These are phyloP conservation scores for Epichloe aotearoae DNA, from an alignment of 2,329 filamentous ascomycete genomes.

Conservation along the genomic window DNA sequence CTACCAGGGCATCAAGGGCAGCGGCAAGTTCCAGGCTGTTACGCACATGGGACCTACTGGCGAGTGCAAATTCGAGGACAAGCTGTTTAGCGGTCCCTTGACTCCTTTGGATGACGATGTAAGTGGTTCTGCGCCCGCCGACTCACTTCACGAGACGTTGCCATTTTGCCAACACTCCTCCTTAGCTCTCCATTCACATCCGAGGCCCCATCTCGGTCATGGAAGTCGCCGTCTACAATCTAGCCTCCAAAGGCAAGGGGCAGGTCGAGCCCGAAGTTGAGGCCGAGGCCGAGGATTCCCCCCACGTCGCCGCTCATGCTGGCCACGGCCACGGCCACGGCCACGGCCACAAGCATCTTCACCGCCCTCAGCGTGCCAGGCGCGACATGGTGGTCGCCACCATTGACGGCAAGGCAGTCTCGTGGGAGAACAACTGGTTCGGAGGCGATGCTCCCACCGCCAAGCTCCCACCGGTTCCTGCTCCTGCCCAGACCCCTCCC, in stretches of 20 bases:
- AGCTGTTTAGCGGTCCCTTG: slow-evolving; percentile 45
- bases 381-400: slow-evolving; percentile 41
- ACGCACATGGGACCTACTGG: slow-evolving; percentile 43
- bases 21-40: slow-evolving; percentile 52
- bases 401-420: slow-evolving; percentile 43
- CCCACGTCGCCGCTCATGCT: slow-evolving; percentile 8
- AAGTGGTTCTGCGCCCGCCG: slow-evolving; percentile 17
- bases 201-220: slow-evolving; percentile 56
- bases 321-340: slow-evolving; percentile 28
- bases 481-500: neutral
- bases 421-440: slow-evolving; percentile 45
- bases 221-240: slow-evolving; percentile 56
- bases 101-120: slow-evolving; percentile 61
- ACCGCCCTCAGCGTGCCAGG: slow-evolving; percentile 27
- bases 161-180: slow-evolving; percentile 1
- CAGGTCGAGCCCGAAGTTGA: slow-evolving; percentile 6
- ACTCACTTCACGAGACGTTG: neutral
- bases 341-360: slow-evolving; percentile 36
- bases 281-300: neutral
- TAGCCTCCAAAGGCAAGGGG: slow-evolving; percentile 24
- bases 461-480: slow-evolving; percentile 4
- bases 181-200: slow-evolving; percentile 56
- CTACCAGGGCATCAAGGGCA: slow-evolving; percentile 48
- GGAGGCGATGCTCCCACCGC: slow-evolving; percentile 18
- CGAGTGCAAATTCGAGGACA: slow-evolving; percentile 38